Base-by-base conservation (phyloP, 1,284 basidiomycete species). In the Phlebopus sp. region DNA sequence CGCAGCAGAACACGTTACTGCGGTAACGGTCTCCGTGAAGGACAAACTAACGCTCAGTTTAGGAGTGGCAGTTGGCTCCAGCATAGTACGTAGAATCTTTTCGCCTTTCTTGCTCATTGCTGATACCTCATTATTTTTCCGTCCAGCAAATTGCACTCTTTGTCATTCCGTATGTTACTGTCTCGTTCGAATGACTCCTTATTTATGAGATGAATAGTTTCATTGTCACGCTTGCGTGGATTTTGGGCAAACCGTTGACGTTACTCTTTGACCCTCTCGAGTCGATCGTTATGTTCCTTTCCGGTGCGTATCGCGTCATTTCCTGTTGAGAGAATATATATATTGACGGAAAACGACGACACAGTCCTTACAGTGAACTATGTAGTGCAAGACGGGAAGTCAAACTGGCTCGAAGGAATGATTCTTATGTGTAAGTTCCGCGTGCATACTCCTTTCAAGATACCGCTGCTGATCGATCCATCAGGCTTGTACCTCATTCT, bases 131-230 rank as follows among this genome's bases (percentile, higher is more conserved):
- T 32, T 13, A 35, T 15, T 30, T 27, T 4, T 36, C 50, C 45
- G n/a, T 40, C 9, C 46, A 89, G 86, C 93, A 97, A 85, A 92
- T 92, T 30, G 87, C 90, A 1, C 77, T 94, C 21, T 90, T 94
- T 57, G 86, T 96, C 48, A 84, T 94, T 50, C 93, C 93, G 70
- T 83, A 51, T 53, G 78, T 70, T n/a, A 17, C 10, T 9, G 2
- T 27, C 13, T 9, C n/a, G 27, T 1, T 29, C 42, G 69, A 19
- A 83, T 2, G 21, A 37, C 32, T 84, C 61, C 80, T 78, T 4
- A 82, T 82, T 67, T 78, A 89, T 68, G 81, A 81, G 1, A 66
- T 84, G 18, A 17, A 8, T 42, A 85, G 79, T 19, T 78, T 86
- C 55, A 83, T 81, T 45, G 74, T 85, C 13, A 76, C 70, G 2